Base-by-base conservation (phyloP, 2,329 filamentous ascomycete species). In the Zalaria obscura region DNA sequence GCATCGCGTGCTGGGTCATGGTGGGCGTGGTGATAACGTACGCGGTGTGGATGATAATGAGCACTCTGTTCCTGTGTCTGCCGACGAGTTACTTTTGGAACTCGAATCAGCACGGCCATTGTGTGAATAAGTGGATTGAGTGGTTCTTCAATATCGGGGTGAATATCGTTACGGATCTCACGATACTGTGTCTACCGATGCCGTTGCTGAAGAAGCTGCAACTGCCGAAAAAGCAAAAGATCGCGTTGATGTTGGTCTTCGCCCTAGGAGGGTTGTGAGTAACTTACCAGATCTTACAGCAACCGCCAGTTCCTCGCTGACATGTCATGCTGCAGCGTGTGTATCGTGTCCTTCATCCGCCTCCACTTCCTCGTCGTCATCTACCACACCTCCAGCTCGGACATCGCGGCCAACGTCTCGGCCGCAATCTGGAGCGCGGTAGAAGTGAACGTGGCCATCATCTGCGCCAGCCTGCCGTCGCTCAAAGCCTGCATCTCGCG, bases 31-130 rank as follows among this genome's bases (percentile, higher is more conserved):
- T 58, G 7, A 39, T 52, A 5, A 18, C 39, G 6, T 57, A 55
- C 27, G 52, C 51, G 26, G 32, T 59, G 27, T 52, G 50, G 7
- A 55, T 52, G 37, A 50, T 54, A 26, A 40, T 56, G 29, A 56
- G 51, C 5, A 61, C 56, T 2, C 47, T 59, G 25, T 55, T 58
- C 35, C 55, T 58, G 36, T 61, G 58, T 40, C 48, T 52, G 25
- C 58, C 58, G 5, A 46, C 58, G 8, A 41, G 45, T 5, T 51
- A 45, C 9, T 57, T 55, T 31, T 60, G 56, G 58, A 51, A 60
- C 39, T 50, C 50, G 26, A 49, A 43, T 5, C 51, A 58, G 27
- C 41, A 45, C 4, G 54, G 47, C n/a, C 49, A 45, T 35, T 61
- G 58, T 45, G 54, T 59, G 44, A 43, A 54, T 35, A 47, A 43